Base-by-base conservation (phyloP, 352 stramenopile species). In the Globisporangium camurandrum region DNA sequence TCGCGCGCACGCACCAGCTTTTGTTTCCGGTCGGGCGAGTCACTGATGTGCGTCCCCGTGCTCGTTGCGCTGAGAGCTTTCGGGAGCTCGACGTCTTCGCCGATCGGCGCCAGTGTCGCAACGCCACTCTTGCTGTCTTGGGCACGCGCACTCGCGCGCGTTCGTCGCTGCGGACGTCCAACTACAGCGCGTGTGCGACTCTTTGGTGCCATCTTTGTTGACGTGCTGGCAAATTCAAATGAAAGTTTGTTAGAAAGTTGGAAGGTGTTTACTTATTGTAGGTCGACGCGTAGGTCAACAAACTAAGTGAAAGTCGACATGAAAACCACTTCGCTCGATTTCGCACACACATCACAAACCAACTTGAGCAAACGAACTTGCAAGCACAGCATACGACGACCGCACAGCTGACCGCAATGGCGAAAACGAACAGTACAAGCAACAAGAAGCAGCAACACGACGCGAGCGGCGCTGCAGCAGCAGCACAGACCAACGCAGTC, bases 61-160 rank as follows among this genome's bases (percentile, higher is more conserved):
- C 54, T 61, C 24, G 49, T 41, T 24, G 49, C 42, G 28, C 54
- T 64, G 26, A 70, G 45, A 26, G 60, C 39, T 47, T 57, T 57
- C 9, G 36, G 28, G n/a, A 78, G 65, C 23, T 77, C 66, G 39
- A 70, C 65, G 46, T 88, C 82, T 59, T 89, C 78, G 8, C 64
- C 65, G 41, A 89, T 87, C 26, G 67, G 51, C 51, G 78, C 59
- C 16, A 89, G 57, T 3, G 64, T 61, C 10, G 51, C 58, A 54
- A 60, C 16, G n/a, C n/a, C n/a, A n/a, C n/a, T n/a, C 40, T 49
- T 61, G 42, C 24, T 50, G 24, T 47, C 38, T 40, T 39, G 12
- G 17, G 23, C 33, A 31, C 44, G 31, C 16, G 42, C 27, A 33
- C 57, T 56, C 4, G 26, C 24, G 22, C 50, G 65, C 27, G 61